Evolutionary conservation across 2,329 filamentous ascomycete genomes (phyloP), one percentile per base, ranked within the genome.

Genomic region (Sordariomycetes sp.): DNA sequence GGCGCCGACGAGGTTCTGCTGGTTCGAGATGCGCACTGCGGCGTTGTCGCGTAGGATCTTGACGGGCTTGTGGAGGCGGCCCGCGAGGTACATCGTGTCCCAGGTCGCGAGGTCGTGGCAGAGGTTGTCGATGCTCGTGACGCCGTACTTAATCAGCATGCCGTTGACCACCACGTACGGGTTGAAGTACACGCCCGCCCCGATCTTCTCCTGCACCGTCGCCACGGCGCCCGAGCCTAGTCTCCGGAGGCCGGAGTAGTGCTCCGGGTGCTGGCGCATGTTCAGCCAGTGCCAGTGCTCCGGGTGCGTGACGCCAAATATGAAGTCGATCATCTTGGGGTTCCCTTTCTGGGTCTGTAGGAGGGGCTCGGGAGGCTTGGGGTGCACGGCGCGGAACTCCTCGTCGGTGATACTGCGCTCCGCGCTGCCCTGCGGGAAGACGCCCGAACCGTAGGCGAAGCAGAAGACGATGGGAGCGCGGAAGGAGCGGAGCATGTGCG

Each of bases 221-320:
- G 90, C 91, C 20, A 97, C 89, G 3, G 89, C 80, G 34, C 85
- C 92, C 1, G 92, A 97, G 1, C 93, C 93, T 22, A 97, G 73
- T 16, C 85, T 87, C 1, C 89, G 89, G 22, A 99, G 76, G 12
- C 82, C 86, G 1, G 93, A 97, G 74, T 99, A 99, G 72, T 99
- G 94, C 66, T 95, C 81, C 8, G 89, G 87, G 68, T 99, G 88
- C 70, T 97, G 88, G 63, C 81, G 79, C 65, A 99, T 78, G 67
- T 99, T 99, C 61, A 99, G 79, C 37, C 88, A 92, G 73, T 99
- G 94, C 90, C 93, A 99, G 73, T 99, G 94, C 69, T 99, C 89
- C 1, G 89, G 90, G 71, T 96, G 90, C 1, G 89, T 90, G 12
- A 97, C 93, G 28, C 93, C 94, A 69, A 99, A 94, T 64, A 99